Conservation (phyloP, 495 filamentous ascomycete species). For the Talaromyces liani region DNA sequence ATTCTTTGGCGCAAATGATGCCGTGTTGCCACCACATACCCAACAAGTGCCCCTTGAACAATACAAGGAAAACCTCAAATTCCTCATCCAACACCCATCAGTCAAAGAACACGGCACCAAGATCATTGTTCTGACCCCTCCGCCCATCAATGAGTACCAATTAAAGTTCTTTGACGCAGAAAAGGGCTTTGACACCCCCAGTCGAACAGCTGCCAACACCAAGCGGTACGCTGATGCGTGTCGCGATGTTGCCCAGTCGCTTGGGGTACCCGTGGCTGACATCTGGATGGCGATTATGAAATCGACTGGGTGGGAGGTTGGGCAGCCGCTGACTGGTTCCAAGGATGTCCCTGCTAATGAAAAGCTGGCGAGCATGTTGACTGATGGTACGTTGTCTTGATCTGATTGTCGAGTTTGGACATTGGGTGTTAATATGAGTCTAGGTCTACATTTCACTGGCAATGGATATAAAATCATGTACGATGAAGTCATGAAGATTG, state of each 20-base stretch:
- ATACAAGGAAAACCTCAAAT: constrained; percentile 63
- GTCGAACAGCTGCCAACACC: constrained; percentile 54
- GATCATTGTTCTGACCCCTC: constrained; percentile 70
- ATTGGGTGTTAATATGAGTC: neutral
- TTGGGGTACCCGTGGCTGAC: constrained; percentile 62
- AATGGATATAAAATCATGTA: constrained; percentile 53
- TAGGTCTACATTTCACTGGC: constrained; percentile 60
- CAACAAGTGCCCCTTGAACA: constrained; percentile 70
- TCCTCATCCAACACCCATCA: constrained; percentile 60
- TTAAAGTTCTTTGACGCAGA: constrained; percentile 44
- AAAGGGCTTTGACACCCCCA: constrained; percentile 39
- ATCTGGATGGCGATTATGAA: constrained; percentile 68
- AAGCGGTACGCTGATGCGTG: constrained; percentile 65
- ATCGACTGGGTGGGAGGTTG: constrained; percentile 53
- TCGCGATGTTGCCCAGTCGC: constrained; percentile 54
- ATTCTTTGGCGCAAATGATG: constrained; percentile 86
- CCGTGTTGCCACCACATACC: constrained; percentile 49
- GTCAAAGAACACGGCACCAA: constrained; percentile 62
- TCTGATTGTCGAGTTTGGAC: neutral
- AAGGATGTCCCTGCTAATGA: constrained; percentile 40
- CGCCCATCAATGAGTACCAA: constrained; percentile 74
- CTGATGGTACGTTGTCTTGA: constrained; percentile 45
- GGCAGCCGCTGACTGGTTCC: constrained; percentile 45
- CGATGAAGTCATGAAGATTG: constrained; percentile 44
- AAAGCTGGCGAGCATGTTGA: constrained; percentile 43